phyloP scores from a whole-genome alignment of 2,329 filamentous ascomycete species.

The Hansfordia pulvinata region DNA sequence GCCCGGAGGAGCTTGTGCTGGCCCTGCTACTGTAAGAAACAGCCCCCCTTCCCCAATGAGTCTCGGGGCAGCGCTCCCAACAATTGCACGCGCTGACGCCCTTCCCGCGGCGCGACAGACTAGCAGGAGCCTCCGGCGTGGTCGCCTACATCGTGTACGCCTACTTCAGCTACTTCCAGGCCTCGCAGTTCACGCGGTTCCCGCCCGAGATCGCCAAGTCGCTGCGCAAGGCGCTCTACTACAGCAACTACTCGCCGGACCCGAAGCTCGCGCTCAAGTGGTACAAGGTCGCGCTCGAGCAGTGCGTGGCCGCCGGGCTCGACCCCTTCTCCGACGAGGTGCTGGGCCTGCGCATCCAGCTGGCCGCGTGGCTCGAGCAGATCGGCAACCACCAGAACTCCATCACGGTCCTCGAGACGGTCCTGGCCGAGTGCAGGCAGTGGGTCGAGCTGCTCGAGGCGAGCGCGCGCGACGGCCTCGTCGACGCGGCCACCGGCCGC shows the following conservation, averaged over 20 bases:
- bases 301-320: constrained; percentile 60
- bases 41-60: no score
- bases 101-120: constrained; percentile 12
- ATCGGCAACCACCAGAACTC: constrained; percentile 56
- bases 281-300: constrained; percentile 66
- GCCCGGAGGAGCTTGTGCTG: constrained; percentile 27
- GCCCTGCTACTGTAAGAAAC: constrained; percentile 25
- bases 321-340: constrained; percentile 88
- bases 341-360: constrained; percentile 73
- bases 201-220: constrained; percentile 63
- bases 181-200: constrained; percentile 39
- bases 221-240: constrained; percentile 76
- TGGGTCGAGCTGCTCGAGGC: constrained; percentile 45
- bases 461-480: constrained; percentile 29
- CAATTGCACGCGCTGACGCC: constrained; percentile 9
- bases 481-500: constrained; percentile 25
- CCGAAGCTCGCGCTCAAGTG: constrained; percentile 67
- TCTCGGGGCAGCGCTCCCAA: no score
- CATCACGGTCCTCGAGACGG: constrained; percentile 64
- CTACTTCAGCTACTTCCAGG: constrained; percentile 43
- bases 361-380: constrained; percentile 69
- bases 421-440: constrained; percentile 53
- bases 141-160: constrained; percentile 24
- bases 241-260: constrained; percentile 64
- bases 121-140: constrained; percentile 18